Conservation (phyloP, 768 basidiomycete genomes). For the Lentinula lateritia region DNA sequence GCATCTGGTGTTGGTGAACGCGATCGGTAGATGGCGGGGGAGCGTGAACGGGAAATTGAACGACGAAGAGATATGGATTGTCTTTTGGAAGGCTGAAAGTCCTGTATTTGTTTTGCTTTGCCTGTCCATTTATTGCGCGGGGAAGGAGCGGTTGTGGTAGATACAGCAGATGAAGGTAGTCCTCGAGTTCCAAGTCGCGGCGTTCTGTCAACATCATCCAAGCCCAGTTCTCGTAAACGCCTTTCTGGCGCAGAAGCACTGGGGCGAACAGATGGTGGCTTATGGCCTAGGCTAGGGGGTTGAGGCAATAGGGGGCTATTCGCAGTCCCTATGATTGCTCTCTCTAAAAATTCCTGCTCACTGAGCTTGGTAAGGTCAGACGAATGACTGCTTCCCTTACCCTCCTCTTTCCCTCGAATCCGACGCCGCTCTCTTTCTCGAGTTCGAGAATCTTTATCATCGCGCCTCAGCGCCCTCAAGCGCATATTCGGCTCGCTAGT, state of each 20-base stretch:
- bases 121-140: background rate
- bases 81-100: background rate
- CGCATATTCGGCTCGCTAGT: constrained; percentile 1
- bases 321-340: background rate
- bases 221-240: background rate
- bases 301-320: background rate
- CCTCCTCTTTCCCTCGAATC: background rate
- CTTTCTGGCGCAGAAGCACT: background rate
- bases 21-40: background rate
- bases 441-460: background rate
- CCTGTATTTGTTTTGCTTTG: background rate
- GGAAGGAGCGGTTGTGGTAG: background rate
- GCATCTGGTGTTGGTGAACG: background rate
- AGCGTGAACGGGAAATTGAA: background rate
- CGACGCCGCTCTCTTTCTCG: background rate
- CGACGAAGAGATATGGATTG: background rate
- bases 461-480: background rate
- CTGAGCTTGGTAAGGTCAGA: background rate
- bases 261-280: background rate
- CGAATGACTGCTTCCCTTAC: background rate
- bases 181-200: background rate
- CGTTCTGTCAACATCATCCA: background rate
- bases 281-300: background rate
- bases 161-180: background rate
- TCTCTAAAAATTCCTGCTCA: background rate